Base-by-base conservation (phyloP, 164 flowering plant species). In the Houttuynia cordata region DNA sequence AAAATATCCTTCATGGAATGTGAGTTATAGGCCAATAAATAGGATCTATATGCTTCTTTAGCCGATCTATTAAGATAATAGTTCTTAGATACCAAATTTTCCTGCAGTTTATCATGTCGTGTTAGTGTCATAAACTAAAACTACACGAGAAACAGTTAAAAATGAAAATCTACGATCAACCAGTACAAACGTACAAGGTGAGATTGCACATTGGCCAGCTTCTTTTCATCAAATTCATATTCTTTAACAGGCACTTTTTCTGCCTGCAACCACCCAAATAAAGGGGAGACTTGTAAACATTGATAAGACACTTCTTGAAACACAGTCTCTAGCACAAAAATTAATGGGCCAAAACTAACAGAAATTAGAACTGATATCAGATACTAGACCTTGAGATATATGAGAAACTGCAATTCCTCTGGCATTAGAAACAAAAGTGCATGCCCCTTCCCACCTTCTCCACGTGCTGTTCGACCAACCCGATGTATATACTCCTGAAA, bases 391-490 rank as follows among this genome's bases (percentile, higher is more conserved):
- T 88, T 86, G 19, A 94, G 83, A 70, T 91, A 85, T 34, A 74
- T 73, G 51, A 94, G 81, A 77, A 91, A 94, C 57, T 78, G 85
- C 64, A 88, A 47, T 75, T 94, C 99, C 67, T 94, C 93, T 15
- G 96, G 92, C 60, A 84, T 88, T 64, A 94, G 65, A 73, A 91
- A 87, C 53, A 91, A 85, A 61, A 94, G 70, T 10, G 96, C 96
- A 69, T 79, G 79, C 62, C 99, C 99, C 64, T 78, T 87, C 12
- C 75, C 86, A 70, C 96, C 95, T 81, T 91, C 99, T 47, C 99
- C 99, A 70, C 97, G 91, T 51, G 99, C 99, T 65, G 99, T 94
- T 64, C 99, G 82, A 51, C 99, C 99, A 73, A 94, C 97, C 66
- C 99, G 76, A 52, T 94, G 99, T 51, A 91, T 88, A 64, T 94